These are phyloP conservation scores for Phytophthora syringae DNA, from an alignment of 352 stramenopile species.

Conservation along the genomic window DNA sequence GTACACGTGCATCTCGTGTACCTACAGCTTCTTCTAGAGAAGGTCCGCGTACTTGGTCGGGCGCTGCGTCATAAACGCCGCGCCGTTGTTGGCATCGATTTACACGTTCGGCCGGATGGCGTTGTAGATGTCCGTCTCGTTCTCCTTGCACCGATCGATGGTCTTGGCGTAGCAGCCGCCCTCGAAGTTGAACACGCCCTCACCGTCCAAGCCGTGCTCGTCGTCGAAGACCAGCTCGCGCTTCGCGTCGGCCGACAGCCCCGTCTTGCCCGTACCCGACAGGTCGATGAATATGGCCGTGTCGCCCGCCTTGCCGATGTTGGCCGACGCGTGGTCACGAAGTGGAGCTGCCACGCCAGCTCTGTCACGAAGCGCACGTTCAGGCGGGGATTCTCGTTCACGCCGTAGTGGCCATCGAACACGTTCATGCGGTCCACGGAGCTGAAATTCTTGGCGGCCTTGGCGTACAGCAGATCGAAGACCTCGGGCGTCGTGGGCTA, in stretches of 20 bases:
- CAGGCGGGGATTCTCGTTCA: conserved; percentile 91
- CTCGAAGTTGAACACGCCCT: conserved; percentile 99
- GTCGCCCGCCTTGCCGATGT: conserved; percentile 96
- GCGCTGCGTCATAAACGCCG: conserved; percentile 97
- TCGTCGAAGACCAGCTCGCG: conserved; percentile 80
- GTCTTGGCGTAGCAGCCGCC: conserved; percentile 99
- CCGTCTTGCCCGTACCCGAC: conserved; percentile 91
- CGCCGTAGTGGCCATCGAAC: conserved; percentile 96
- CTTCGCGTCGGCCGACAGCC: conserved; percentile 91
- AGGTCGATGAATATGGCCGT: conserved; percentile 98
- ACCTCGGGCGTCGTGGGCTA: conserved; percentile 93
- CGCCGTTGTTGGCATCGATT: conserved; percentile 86
- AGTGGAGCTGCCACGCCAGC: conserved; percentile 98
- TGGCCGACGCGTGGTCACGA: conserved; percentile 97
- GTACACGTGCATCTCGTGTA: conserved; percentile 94
- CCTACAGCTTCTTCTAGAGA: conserved; percentile 96
- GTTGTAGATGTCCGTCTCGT: conserved; percentile 97
- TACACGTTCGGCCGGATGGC: conserved; percentile 96
- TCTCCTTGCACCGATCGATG: conserved; percentile 95
- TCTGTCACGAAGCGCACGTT: conserved; percentile 98
- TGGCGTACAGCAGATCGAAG: conserved; percentile 96
- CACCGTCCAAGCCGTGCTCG: conserved; percentile 98
- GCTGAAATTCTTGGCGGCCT: conserved; percentile 94
- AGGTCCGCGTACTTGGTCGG: conserved; percentile 97
- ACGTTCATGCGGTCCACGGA: conserved; percentile 94